Evolutionary conservation across 257 asterid genomes (phyloP), one percentile per base, ranked within the genome.

Genomic region (Datura wrightii): DNA sequence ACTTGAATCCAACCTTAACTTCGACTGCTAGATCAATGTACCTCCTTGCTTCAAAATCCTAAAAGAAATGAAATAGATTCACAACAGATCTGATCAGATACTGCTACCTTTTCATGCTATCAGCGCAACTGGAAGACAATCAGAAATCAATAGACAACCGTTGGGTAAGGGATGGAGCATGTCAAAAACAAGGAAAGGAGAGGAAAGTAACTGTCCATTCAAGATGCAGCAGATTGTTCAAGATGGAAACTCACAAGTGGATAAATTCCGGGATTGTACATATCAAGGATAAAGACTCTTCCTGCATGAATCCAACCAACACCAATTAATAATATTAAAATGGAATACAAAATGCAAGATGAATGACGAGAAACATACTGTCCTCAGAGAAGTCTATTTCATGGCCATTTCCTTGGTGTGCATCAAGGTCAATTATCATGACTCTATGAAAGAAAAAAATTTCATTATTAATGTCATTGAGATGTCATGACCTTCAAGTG

Each of bases 341-440:
- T 37, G 79, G 83, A 83, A 74, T 80, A 11, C 56, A 74, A 84
- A 85, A 82, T 63, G 78, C 48, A 84, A 24, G 79, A 74, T 54
- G 85, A 88, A 89, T 83, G 74, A 87, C 19, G 3, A 81, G 66
- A 82, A 84, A 60, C 92, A 85, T 92, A 96, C 98, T 87, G 89
- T 96, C 98, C 76, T 84, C 83, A 34, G 93, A 86, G 88, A 96
- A 96, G 89, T 96, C 99, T 56, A 85, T 91, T 82, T 93, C 98
- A 85, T 96, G 99, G 81, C 99, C 98, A 34, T 96, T 96, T 83
- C 99, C 98, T 90, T 96, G 99, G 90, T 96, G 98, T 36, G 98
- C 99, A 89, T 96, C 99, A 84, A 96, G 98, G 90, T 96, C 99
- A 48, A 96, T 93, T 88, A 96, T 96, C 97, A 96, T 91, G 86